Evolutionary conservation across 208 protist species (phyloP), one percentile per base, ranked within the genome.

Genomic region (Leishmania lainsoni): DNA sequence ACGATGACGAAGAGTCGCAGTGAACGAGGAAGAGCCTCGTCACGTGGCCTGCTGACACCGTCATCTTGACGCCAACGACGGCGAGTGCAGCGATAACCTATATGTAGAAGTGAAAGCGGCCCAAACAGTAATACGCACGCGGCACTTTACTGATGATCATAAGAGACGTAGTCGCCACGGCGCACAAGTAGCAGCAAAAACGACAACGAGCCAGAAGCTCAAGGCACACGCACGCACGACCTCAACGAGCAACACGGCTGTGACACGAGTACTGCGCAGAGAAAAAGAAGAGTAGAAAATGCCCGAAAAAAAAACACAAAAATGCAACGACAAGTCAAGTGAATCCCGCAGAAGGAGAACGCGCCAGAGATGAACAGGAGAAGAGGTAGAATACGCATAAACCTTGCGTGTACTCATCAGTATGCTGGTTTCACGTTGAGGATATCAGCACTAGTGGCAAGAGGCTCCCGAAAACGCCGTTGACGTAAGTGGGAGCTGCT

Each of bases 11-110:
- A 2, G 32, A 10, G 35, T 22, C 73, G 39, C 73, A 52, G 52
- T 22, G 73, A 45, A 77, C 73, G 54, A 77, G 54, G 26, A 77
- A 77, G 17, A 77, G 51, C 17, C 73, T 59, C 73, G 73, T 77
- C 73, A 42, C 3, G 16, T 29, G 9, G 35, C 39, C 9, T 22
- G 22, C 52, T 48, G 73, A 29, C 17, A 29, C 20, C 20, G 20
- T 48, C 29, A 45, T 61, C 9, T n/a, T n/a, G 17, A 14, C 16
- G 14, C 72, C 26, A 12, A 76, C 2, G n/a, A 32, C 5, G 49
- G 6, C 12, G 49, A 2, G 49, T 2, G 49, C 71, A 45, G 49
- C 2, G 51, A 45, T 59, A 3, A 22, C 10, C 8, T 6, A 20
- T 52, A 52, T 32, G 32, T 17, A 12, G 42, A 20, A 51, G 42